These are phyloP conservation scores for Eucalyptus pumila DNA, from an alignment of 345 rosid genomes.

Conservation along the genomic window DNA sequence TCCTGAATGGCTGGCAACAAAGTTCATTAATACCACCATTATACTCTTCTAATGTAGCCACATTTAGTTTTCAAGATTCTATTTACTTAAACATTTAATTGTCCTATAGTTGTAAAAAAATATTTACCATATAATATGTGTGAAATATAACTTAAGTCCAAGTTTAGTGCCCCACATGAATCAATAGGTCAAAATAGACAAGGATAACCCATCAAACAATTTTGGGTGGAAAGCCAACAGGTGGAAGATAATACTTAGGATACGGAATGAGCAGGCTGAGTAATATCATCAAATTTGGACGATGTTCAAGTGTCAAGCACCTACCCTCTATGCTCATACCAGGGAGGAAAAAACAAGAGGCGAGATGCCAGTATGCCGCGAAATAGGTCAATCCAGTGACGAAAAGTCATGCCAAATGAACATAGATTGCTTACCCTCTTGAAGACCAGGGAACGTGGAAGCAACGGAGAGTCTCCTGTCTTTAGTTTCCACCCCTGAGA, in stretches of 20 bases:
- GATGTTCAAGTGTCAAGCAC: neutral
- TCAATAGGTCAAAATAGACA: neutral
- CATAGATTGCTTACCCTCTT: slow-evolving; percentile 36
- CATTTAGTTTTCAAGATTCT: neutral
- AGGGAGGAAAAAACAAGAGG: neutral
- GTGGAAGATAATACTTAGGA: neutral
- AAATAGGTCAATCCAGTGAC: neutral
- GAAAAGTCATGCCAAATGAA: neutral
- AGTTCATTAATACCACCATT: neutral
- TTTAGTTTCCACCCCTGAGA: slow-evolving; percentile 54
- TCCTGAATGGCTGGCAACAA: slow-evolving; percentile 40
- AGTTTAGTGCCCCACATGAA: neutral
- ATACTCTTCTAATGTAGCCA: neutral
- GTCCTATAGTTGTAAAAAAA: too few species aligned
- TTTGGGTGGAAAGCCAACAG: neutral
- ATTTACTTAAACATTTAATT: neutral
- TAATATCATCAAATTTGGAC: neutral
- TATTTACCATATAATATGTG: neutral
- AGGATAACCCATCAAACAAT: neutral
- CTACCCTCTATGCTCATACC: neutral
- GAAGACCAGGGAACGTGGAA: slow-evolving; percentile 76
- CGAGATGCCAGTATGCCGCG: neutral
- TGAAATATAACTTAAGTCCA: neutral
- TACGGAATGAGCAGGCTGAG: neutral
- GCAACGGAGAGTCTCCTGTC: slow-evolving; percentile 78